Evolutionary conservation across 768 basidiomycete genomes (phyloP).

Genomic region (Tylopilus sp.): DNA sequence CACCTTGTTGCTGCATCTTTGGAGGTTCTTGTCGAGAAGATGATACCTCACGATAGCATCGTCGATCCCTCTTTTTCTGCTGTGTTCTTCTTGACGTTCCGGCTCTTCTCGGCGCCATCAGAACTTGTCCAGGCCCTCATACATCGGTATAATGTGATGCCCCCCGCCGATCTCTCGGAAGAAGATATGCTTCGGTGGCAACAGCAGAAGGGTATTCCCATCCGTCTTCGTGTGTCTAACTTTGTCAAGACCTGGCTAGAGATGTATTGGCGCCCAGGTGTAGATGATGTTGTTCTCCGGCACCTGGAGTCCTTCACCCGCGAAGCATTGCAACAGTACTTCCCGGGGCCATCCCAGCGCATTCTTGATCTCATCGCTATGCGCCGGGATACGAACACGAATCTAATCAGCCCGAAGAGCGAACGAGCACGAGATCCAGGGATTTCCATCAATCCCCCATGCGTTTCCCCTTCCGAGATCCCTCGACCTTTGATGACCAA

Average conservation of each 20-base stretch:
- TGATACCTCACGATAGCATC: constrained; percentile 92
- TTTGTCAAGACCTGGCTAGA: constrained; percentile 96
- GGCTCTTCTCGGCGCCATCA: constrained; percentile 77
- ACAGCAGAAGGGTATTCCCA: constrained; percentile 82
- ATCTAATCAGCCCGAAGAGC: constrained; percentile 51
- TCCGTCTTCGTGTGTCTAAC: constrained; percentile 87
- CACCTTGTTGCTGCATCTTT: constrained; percentile 89
- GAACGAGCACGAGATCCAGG: constrained; percentile 73
- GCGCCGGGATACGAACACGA: constrained; percentile 47
- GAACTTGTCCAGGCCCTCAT: constrained; percentile 78
- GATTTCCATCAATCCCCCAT: constrained; percentile 66
- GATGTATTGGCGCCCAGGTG: constrained; percentile 76
- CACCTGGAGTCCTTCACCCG: constrained; percentile 57
- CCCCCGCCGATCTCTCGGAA: constrained; percentile 52
- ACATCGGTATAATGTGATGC: constrained; percentile 76
- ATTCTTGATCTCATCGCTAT: constrained; percentile 65
- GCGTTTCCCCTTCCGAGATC: constrained; percentile 55
- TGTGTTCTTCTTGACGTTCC: constrained; percentile 95
- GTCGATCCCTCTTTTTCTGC: constrained; percentile 84
- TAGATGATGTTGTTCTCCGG: constrained; percentile 65
- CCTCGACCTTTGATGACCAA: constrained; percentile 88
- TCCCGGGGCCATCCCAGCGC: constrained; percentile 66
- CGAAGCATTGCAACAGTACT: constrained; percentile 58
- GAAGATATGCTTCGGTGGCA: constrained; percentile 75
- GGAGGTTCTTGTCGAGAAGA: constrained; percentile 88